These are phyloP conservation scores for Fusarium subglutinans DNA, from an alignment of 2,329 filamentous ascomycete genomes.

Conservation along the genomic window DNA sequence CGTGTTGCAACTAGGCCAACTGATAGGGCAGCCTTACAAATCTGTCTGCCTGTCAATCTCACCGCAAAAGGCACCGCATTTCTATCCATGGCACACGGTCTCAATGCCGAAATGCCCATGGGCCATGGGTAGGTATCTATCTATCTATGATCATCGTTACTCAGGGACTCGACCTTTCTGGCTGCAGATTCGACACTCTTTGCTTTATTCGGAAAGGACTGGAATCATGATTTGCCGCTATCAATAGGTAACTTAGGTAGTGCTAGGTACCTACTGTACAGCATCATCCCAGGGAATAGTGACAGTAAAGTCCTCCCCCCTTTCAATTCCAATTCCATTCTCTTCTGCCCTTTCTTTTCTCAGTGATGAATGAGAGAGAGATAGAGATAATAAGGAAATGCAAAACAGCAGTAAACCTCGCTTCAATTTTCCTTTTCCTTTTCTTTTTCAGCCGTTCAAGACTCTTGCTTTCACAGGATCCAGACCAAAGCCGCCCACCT, in stretches of 20 bases:
- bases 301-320: constrained; percentile 20
- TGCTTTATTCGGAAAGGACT: constrained; percentile 31
- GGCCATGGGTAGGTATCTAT: neutral
- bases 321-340: neutral
- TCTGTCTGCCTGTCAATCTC: neutral
- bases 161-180: neutral
- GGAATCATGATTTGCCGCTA: constrained; percentile 31
- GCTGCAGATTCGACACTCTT: constrained; percentile 11
- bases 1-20: constrained; percentile 8
- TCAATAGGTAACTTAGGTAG: neutral
- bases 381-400: neutral
- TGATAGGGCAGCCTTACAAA: constrained; percentile 27
- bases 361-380: neutral
- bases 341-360: neutral
- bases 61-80: constrained; percentile 11
- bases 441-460: constrained; percentile 1
- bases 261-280: too few relatives aligned
- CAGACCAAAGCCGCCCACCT: constrained; percentile 42
- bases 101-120: constrained; percentile 1
- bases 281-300: constrained; percentile 1
- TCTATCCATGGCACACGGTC: neutral
- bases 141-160: constrained; percentile 7
- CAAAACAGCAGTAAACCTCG: constrained; percentile 17
- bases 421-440: constrained; percentile 5
- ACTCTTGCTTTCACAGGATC: constrained; percentile 36